Base-by-base conservation (phyloP, 1,139 yeast species). In the Nakaseomyces sp. region DNA sequence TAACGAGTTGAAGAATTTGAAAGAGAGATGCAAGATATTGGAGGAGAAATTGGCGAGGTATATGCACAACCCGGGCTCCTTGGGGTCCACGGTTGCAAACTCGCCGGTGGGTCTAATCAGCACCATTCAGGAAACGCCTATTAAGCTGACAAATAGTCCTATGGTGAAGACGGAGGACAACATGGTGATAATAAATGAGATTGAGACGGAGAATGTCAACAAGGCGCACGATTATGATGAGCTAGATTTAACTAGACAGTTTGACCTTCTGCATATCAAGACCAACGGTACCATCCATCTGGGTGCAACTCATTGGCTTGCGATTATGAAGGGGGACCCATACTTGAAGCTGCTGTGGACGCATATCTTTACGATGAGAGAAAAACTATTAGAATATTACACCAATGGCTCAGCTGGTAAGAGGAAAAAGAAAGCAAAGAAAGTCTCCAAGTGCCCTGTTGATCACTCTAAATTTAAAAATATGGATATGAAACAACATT, bases 271-370 rank as follows among this genome's bases (percentile, higher is more conserved):
- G 32, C 76, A 73, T 54, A 66, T 73, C n/a, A 72, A 73, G 40
- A 65, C 69, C 25, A 70, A 71, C 40, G 72, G 76, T 2, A 72
- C 74, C 0, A 68, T 71, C 3, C 75, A 73, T 55, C 64, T 73
- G 37, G 76, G 76, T 43, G 71, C 74, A 1, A 69, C 76, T 3
- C 74, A 76, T 24, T 73, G 77, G 76, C 57, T 73, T 51, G 75
- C 76, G 22, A 67, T 73, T 24, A 73, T 73, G 65, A 69, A 73
- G 51, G 75, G 76, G 50, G 78, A 73, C 50, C 71, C 75, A 3
- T 73, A 72, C 50, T 55, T 73, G 39, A 68, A 73, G 45, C 69
- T 73, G 35, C 53, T 73, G 18, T 73, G 78, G 78, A 67, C 72
- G 25, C 76, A 73, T 51, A 72, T 73, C 17, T 65, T 73, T 47